Conservation (phyloP, 441 rosid genomes). For the Pelargonium australe region DNA sequence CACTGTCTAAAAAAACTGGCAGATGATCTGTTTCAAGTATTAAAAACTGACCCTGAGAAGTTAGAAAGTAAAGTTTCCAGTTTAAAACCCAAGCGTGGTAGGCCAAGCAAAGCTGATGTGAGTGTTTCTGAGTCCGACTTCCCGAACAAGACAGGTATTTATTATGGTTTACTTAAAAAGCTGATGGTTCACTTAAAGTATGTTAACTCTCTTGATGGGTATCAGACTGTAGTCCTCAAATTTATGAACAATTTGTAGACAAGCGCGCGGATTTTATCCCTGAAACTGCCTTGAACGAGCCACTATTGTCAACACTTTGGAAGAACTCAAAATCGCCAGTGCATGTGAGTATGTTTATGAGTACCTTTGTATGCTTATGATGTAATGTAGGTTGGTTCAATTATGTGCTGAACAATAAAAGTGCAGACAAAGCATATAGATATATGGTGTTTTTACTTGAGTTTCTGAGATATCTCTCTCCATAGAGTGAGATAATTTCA, state of each 20-base stretch:
- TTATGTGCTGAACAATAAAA: background rate
- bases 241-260: background rate
- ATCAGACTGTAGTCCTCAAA: conserved; percentile 22
- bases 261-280: conserved; percentile 29
- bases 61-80: conserved; percentile 28
- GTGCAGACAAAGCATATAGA: background rate
- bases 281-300: conserved; percentile 15
- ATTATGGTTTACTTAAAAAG: background rate
- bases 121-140: conserved; percentile 14
- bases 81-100: conserved; percentile 13
- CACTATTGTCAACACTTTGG: conserved; percentile 18
- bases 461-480: conserved; percentile 12
- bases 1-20: conserved; percentile 35
- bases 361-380: background rate
- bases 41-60: conserved; percentile 32
- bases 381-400: background rate
- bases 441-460: background rate
- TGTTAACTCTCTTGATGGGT: background rate
- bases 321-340: conserved; percentile 16
- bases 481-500: no score
- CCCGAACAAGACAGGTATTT: conserved; percentile 11
- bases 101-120: conserved; percentile 26
- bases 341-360: conserved; percentile 28
- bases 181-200: background rate
- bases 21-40: conserved; percentile 23